A percentile compares a stretch with the other conserved stretches of the same genome.
Evolutionary conservation across 176 grass and related monocot genomes (phyloP).

Genomic region (Paspalum notatum): DNA sequence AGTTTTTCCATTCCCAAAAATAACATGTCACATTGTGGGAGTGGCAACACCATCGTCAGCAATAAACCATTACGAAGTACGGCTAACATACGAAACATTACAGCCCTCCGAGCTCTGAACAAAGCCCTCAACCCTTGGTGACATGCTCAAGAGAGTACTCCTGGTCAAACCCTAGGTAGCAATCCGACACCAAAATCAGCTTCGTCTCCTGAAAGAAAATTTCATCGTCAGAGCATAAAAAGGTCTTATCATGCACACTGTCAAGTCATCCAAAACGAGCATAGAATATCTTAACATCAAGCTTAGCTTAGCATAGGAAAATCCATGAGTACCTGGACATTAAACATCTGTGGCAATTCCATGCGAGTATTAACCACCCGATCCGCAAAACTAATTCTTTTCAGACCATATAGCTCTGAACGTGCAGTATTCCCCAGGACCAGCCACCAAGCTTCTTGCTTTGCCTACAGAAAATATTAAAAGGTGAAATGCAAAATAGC

Average conservation of each 20-base stretch:
- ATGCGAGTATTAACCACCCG: conserved; percentile 77
- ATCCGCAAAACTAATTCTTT: conserved; percentile 84
- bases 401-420: conserved; percentile 91
- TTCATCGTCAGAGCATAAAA: conserved; percentile 36
- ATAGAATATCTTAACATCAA: conserved; percentile 1
- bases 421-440: conserved; percentile 71
- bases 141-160: conserved; percentile 63
- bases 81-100: not conserved
- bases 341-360: conserved; percentile 63
- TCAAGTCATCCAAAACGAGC: conserved; percentile 12
- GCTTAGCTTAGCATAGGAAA: conserved; percentile 18
- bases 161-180: conserved; percentile 84
- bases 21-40: not conserved
- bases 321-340: conserved; percentile 59
- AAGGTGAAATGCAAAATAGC: conserved; percentile 9
- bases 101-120: not conserved
- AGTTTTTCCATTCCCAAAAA: too few relatives aligned
- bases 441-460: conserved; percentile 99
- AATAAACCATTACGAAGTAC: too few relatives aligned
- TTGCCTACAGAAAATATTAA: conserved; percentile 60
- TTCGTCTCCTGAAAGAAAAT: conserved; percentile 76
- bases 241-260: not conserved
- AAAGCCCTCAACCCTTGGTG: conserved; percentile 35
- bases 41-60: not conserved
- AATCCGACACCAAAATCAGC: conserved; percentile 85